Conservation (phyloP, 1,139 yeast genomes). For the Sugiyamaella castrensis region DNA sequence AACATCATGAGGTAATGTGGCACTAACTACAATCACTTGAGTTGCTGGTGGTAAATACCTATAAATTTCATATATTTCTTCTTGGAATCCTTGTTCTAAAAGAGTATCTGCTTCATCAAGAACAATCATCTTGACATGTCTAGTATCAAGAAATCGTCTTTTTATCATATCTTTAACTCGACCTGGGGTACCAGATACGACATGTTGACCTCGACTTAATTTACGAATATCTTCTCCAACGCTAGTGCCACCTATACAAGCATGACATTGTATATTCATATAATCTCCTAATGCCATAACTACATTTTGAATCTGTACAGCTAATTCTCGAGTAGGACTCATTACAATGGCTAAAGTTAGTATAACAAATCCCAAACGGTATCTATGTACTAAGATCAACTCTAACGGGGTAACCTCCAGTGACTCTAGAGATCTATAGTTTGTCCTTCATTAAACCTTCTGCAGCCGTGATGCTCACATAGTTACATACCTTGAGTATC, state of each 20-base stretch:
- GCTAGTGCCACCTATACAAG: constrained; percentile 90
- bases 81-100: constrained; percentile 86
- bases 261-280: constrained; percentile 76
- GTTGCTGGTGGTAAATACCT: constrained; percentile 72
- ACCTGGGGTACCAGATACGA: constrained; percentile 98
- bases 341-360: constrained; percentile 63
- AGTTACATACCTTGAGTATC: constrained; percentile 39
- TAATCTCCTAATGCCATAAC: constrained; percentile 81
- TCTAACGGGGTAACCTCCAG: no score
- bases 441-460: no score
- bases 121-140: constrained; percentile 76
- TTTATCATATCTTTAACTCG: constrained; percentile 85
- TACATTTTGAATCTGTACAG: constrained; percentile 83
- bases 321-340: constrained; percentile 96
- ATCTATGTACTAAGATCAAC: no score
- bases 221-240: constrained; percentile 77
- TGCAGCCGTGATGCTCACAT: no score
- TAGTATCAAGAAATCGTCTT: constrained; percentile 62
- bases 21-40: constrained; percentile 93
- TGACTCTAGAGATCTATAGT: no score
- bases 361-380: constrained; percentile 49
- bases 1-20: constrained; percentile 84
- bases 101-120: constrained; percentile 96
- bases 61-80: constrained; percentile 87
- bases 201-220: constrained; percentile 74